Base-by-base conservation (phyloP, 1,284 basidiomycete species). In the Cutaneotrichosporon mucoides region DNA sequence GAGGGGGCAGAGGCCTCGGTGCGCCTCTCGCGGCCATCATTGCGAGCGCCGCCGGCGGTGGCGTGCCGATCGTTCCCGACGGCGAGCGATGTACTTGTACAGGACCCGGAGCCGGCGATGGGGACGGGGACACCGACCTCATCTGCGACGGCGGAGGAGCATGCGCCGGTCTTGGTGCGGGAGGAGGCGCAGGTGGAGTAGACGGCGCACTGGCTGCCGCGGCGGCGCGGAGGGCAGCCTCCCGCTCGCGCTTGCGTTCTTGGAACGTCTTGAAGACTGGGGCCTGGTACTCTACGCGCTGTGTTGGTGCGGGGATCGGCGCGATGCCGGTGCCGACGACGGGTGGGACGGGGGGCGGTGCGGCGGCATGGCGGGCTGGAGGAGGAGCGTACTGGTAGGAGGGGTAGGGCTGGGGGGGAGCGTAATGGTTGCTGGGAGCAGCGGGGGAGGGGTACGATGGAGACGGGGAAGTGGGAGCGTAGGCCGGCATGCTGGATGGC, bases 231-330 rank as follows among this genome's bases (percentile, higher is more conserved):
- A 70, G 38, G 2, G 68, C 68, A 41, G 61, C 46, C 49, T 76
- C 73, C 46, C 72, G 73, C 37, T 71, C 75, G 36, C 70, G 59
- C 59, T 70, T 72, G 33, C 74, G 65, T 24, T 76, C 73, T 59
- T 75, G 73, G 54, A 76, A 78, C 3, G 76, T 76, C 59, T 70
- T 68, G 56, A 78, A 75, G 9, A 72, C 68, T 1, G 76, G 76
- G 4, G 73, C 59, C 11, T 67, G 71, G 57, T 77, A 77, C 1
- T 63, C 65, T 6, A 62, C 65, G 55, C 67, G 72, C 4, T 61
- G 67, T n/a, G 61, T 57, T 1, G 73, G 72, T 4, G 63, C 57
- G 8, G 68, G 68, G n/a, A 69, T 65, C 36, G 68, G 56, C 36
- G 8, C 34, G 5, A 45, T 24, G 24, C 24, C 24, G 24, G 24